A percentile compares a stretch with the other conserved stretches of the same genome.
phyloP scores from a whole-genome alignment of 805 yeast genomes.

The Candida cerambycidarum region DNA sequence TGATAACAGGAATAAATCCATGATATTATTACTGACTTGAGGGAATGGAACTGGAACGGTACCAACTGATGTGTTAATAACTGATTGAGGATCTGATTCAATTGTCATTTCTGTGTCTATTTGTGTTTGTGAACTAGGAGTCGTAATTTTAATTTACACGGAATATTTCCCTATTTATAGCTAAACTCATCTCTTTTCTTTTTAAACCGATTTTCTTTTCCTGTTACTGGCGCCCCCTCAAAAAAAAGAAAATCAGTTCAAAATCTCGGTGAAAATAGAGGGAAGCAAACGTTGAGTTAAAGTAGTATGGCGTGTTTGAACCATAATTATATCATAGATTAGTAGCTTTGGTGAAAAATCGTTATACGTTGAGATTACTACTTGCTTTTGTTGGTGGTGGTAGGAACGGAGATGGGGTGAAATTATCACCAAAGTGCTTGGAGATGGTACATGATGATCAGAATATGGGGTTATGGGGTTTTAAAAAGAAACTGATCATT shows the following conservation, averaged over 20 bases:
- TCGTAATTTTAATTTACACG: too few relatives aligned
- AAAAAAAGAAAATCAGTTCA: slow-evolving; percentile 3
- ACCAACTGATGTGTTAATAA: slow-evolving; percentile 37
- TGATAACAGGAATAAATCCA: slow-evolving; percentile 30
- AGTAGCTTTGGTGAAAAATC: too few relatives aligned
- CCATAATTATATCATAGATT: too few relatives aligned
- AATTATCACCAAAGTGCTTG: too few relatives aligned
- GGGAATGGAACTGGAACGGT: slow-evolving; percentile 39
- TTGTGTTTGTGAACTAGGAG: background rate
- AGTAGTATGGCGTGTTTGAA: background rate
- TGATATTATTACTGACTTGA: slow-evolving; percentile 23
- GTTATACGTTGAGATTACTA: too few relatives aligned
- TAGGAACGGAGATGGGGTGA: too few relatives aligned
- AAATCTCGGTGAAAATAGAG: slow-evolving; percentile 4
- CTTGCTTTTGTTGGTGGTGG: too few relatives aligned
- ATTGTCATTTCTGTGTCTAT: slow-evolving; percentile 22
- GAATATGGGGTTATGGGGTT: too few relatives aligned
- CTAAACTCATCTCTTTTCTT: slow-evolving; percentile 2
- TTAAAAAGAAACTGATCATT: too few relatives aligned
- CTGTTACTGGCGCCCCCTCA: slow-evolving; percentile 4
- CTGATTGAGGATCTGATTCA: slow-evolving; percentile 21
- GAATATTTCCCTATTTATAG: too few relatives aligned
- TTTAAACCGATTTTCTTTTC: slow-evolving; percentile 5
- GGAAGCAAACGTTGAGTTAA: background rate
- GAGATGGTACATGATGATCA: too few relatives aligned